Evolutionary conservation across 2,329 filamentous ascomycete species (phyloP), one percentile per base, ranked within the genome.

Genomic region (Dothideomycetes sp.): DNA sequence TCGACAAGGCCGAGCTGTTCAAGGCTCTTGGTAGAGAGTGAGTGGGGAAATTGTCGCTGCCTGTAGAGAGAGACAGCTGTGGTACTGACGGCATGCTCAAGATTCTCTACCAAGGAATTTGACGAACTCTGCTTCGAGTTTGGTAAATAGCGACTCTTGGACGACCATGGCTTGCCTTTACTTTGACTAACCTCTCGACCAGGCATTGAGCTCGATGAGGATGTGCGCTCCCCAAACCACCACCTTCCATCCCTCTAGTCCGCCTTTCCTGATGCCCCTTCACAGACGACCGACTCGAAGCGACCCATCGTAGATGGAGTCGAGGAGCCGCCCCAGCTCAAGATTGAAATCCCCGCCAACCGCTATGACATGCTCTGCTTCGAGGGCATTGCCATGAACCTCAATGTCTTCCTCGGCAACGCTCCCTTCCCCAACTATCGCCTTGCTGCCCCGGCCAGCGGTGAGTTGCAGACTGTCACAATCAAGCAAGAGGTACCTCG

Each of bases 91-190:
- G 89, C 84, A 64, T 16, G 10, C 8, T 16, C 18, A 6, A 42
- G 40, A 23, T 42, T 34, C 27, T 94, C 89, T 41, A 91, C 85
- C 49, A 78, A 94, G 55, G 33, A 94, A 58, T 98, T 98, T 59
- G 91, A 98, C 64, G 84, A 94, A 59, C 73, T 98, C 53, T 96
- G 91, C 66, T 98, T 98, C 74, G 89, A 98, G 57, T 98, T 94
- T 60, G 88, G 88, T 68, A 36, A 6, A 18, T 28, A 20, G 11
- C 11, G 30, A 11, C 24, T 62, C 49, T 63, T 43, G 37, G 16
- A 30, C 36, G 30, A 31, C 17, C 37, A 7, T 18, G 24, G 17
- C 35, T 23, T 23, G 3, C 27, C 22, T 7, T 5, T n/a, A 22
- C 38, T 27, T 43, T 44, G 11, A 45, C 15, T 11, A n/a, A 4